These are phyloP conservation scores for Paracoccidioides brasiliensis DNA, from an alignment of 2,329 filamentous ascomycete species.

Conservation along the genomic window DNA sequence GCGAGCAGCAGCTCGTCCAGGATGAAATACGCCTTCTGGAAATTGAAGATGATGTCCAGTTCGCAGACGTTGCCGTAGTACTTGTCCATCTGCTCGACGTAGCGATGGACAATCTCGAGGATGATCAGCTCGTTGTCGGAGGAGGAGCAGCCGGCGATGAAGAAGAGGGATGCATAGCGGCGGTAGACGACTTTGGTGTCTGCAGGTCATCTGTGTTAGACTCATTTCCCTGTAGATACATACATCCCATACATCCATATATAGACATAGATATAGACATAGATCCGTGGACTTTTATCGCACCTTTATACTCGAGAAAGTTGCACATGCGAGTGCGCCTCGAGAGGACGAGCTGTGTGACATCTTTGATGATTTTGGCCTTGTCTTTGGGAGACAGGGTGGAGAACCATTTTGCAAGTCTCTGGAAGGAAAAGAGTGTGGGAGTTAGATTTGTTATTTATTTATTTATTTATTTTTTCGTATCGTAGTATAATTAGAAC, in stretches of 20 bases:
- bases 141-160: conserved; percentile 94
- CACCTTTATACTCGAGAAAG: conserved; percentile 98
- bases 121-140: conserved; percentile 97
- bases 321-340: conserved; percentile 98
- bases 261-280: conserved; percentile 6
- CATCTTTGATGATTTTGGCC: conserved; percentile 99
- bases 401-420: conserved; percentile 98
- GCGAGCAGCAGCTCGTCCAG: conserved; percentile 90
- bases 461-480: neutral
- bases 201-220: conserved; percentile 25
- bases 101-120: conserved; percentile 96
- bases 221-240: too few relatives aligned
- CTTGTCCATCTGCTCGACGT: conserved; percentile 99
- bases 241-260: conserved; percentile 3
- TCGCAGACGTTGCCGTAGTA: conserved; percentile 99
- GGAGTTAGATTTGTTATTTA: neutral
- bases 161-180: conserved; percentile 96
- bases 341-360: conserved; percentile 91
- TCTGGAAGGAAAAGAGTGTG: conserved; percentile 40
- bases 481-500: neutral
- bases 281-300: neutral
- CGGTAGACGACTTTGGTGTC: conserved; percentile 98
- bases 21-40: conserved; percentile 99
- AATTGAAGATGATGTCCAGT: conserved; percentile 99
- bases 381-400: conserved; percentile 96